These are phyloP conservation scores for Gossypium anomalum DNA, from an alignment of 345 rosid species.

Conservation along the genomic window DNA sequence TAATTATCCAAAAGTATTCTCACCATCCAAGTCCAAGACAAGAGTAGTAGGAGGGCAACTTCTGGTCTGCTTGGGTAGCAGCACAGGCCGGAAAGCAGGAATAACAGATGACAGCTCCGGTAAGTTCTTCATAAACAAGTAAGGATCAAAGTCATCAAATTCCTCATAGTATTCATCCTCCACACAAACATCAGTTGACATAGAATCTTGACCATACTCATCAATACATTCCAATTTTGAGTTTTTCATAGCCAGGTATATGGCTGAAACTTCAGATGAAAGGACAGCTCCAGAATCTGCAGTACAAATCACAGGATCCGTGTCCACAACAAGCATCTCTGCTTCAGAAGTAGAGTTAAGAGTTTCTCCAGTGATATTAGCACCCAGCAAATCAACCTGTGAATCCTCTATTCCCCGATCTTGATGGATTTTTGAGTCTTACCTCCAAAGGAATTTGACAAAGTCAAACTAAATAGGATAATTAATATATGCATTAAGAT, in stretches of 20 bases:
- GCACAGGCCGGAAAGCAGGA: conserved; percentile 75
- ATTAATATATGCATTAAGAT: neutral
- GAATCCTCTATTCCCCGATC: conserved; percentile 22
- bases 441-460: conserved; percentile 26
- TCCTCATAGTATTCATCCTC: conserved; percentile 78
- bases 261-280: conserved; percentile 82
- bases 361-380: conserved; percentile 17
- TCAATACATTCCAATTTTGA: conserved; percentile 90
- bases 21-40: conserved; percentile 96
- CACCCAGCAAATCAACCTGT: conserved; percentile 22
- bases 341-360: conserved; percentile 25
- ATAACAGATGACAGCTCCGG: conserved; percentile 83
- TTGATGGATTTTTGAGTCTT: conserved; percentile 28
- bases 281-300: conserved; percentile 51
- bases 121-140: conserved; percentile 83
- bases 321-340: conserved; percentile 36
- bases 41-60: conserved; percentile 94
- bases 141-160: conserved; percentile 90
- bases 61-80: conserved; percentile 92
- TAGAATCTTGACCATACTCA: conserved; percentile 78
- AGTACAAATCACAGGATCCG: conserved; percentile 32
- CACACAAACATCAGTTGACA: conserved; percentile 52
- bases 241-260: conserved; percentile 94
- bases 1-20: conserved; percentile 18
- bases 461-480: conserved; percentile 26